Base-by-base conservation (phyloP, 2,329 filamentous ascomycete genomes). In the Trichoderma oligosporum region DNA sequence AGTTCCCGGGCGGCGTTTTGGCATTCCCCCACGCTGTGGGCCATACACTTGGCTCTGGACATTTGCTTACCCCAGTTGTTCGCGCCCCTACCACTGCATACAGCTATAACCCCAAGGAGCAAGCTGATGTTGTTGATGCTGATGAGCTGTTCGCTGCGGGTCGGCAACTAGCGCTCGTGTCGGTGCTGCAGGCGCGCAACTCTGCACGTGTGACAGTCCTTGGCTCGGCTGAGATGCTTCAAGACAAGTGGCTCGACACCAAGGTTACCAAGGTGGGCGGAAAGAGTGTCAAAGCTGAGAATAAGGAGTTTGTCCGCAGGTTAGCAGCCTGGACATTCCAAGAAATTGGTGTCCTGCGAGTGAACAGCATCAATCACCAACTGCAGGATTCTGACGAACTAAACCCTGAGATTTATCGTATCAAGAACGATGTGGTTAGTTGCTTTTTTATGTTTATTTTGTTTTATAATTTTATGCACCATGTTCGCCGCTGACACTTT, bases 371-470 rank as follows among this genome's bases (percentile, higher is more conserved):
- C 62, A 83, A 91, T 75, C 94, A 99, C 75, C 86, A 86, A 68
- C 75, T 86, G 54, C 61, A 67, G 49, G 77, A 73, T n/a, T 69
- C 70, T 45, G 81, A 83, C 61, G 80, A 81, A 62, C 81, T 82
- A 62, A 97, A 97, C 77, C 92, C 93, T 8, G 82, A 77, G 56
- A 92, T 97, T 64, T 99, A 99, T 77, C 84, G 94, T 63, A 86
- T 99, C 71, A 99, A 97, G 82, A 96, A 91, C 75, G 87, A 97
- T 69, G 92, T 97, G 66, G 92, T 96, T 83, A 71, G 91, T 89
- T 47, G 25, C 20, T 48, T 31, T 1, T 39, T 8, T 22, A 7
- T n/a, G n/a, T n/a, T n/a, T n/a, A 2, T 35, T 29, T 11, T 3
- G 24, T 4, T 1, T 45, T 9, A 29, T 18, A 27, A 16, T 24